A percentile compares a stretch with the other conserved stretches of the same genome.
phyloP scores from a whole-genome alignment of 352 stramenopile species.

The Stephanocyclus meneghinianus region DNA sequence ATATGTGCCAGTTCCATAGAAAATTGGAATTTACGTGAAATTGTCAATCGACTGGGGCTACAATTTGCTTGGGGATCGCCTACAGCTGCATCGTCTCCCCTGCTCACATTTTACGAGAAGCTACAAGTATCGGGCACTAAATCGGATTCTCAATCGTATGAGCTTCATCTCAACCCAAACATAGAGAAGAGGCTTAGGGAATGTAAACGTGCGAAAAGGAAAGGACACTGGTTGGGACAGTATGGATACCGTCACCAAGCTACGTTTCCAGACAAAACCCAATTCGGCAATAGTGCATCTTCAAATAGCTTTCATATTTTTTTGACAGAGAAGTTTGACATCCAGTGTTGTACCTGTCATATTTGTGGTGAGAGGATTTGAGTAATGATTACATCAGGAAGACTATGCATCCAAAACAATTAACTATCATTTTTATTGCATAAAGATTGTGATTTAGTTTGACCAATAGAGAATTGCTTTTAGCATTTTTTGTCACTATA shows the following conservation, averaged over 20 bases:
- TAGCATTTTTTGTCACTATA: too few species aligned
- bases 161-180: neutral
- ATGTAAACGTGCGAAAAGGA: neutral
- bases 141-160: neutral
- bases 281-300: neutral
- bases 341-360: neutral
- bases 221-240: conserved; percentile 9
- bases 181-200: neutral
- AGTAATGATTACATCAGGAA: neutral
- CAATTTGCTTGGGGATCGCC: neutral
- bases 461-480: too few species aligned
- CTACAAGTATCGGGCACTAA: neutral
- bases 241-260: conserved; percentile 12
- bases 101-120: conserved; percentile 5
- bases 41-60: neutral
- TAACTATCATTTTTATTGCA: too few species aligned
- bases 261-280: neutral
- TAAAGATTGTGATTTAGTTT: too few species aligned
- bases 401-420: too few species aligned
- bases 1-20: conserved; percentile 8
- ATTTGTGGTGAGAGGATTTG: neutral
- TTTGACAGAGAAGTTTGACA: neutral
- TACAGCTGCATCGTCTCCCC: conserved; percentile 2
- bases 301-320: conserved; percentile 20
- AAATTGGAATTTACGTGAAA: conserved; percentile 6